Base-by-base conservation (phyloP, 2,329 filamentous ascomycete species). In the Colletotrichum shisoi region DNA sequence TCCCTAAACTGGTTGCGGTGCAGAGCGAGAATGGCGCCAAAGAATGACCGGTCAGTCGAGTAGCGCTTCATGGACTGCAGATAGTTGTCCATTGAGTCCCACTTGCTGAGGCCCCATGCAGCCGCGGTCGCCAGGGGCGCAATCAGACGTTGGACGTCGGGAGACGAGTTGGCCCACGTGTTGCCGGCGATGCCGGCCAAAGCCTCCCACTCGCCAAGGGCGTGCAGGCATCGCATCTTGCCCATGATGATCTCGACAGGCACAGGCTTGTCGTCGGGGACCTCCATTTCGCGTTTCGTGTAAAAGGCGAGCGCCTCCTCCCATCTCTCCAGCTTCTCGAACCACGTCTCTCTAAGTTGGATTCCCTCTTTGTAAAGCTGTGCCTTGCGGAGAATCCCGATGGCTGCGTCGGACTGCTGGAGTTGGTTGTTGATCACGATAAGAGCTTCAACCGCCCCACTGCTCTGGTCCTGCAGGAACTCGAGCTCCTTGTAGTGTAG, bases 351-450 rank as follows among this genome's bases (percentile, higher is more conserved):
- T 68, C 96, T 93, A 57, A 99, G 84, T 75, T 96, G 93, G 37
- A 99, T 96, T 15, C 87, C 87, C 74, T 99, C 95, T 72, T 92
- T 92, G 77, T 98, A 99, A 49, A 93, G 88, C 77, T 99, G 95
- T 9, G 95, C 95, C 79, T 97, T 97, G 57, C 95, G 89, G 64
- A 99, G 84, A 68, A 99, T 99, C 78, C 95, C 95, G 72, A 99
- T 98, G 48, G 95, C 96, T 39, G 95, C 96, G 79, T 99, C 95
- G 8, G 95, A 97, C 77, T 99, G 95, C 77, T 99, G 95, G 7
- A 99, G 86, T 76, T 99, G 94, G 76, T 99, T 99, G 80, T 99
- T 99, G 82, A 99, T 99, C 70, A 94, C 95, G 73, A 99, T 99
- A 67, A 99, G 83, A 8, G 96, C 96, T 79, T 99, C 95, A 1